Conservation (phyloP, 345 rosid genomes). For the Gossypium rotundifolium region DNA sequence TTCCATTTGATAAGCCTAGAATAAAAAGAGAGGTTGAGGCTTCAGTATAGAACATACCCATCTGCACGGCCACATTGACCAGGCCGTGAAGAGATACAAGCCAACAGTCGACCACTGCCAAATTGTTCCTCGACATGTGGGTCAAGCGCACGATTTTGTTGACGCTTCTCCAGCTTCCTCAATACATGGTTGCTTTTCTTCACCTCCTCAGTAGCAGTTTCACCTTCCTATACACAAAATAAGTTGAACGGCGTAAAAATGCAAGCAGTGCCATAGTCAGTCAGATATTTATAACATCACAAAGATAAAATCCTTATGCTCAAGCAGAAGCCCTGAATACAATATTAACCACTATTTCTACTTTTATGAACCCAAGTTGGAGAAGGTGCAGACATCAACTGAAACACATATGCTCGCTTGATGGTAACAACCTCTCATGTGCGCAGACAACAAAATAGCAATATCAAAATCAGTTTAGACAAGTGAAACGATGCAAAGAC, state of each 20-base stretch:
- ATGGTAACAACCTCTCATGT: neutral
- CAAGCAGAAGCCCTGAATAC: neutral
- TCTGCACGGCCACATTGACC: conserved; percentile 5
- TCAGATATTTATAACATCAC: neutral
- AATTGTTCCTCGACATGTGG: neutral
- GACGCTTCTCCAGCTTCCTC: conserved; percentile 2
- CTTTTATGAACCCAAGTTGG: neutral
- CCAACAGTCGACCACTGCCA: neutral
- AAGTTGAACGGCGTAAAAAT: neutral
- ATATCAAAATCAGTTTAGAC: neutral
- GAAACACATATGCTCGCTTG: neutral
- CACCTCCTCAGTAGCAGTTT: neutral
- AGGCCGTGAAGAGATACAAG: neutral
- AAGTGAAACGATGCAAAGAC: neutral
- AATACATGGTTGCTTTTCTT: neutral
- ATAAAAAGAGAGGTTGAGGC: neutral
- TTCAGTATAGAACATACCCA: neutral
- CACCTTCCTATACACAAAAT: neutral
- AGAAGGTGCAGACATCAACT: neutral
- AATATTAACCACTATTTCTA: neutral
- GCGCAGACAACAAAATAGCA: neutral
- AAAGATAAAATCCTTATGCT: neutral
- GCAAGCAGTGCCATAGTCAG: neutral
- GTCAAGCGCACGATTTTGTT: neutral
- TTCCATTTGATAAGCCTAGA: neutral